These are phyloP conservation scores for Apophysomyces trapeziformis DNA, from an alignment of 371 early-diverging fungal genomes.

Conservation along the genomic window DNA sequence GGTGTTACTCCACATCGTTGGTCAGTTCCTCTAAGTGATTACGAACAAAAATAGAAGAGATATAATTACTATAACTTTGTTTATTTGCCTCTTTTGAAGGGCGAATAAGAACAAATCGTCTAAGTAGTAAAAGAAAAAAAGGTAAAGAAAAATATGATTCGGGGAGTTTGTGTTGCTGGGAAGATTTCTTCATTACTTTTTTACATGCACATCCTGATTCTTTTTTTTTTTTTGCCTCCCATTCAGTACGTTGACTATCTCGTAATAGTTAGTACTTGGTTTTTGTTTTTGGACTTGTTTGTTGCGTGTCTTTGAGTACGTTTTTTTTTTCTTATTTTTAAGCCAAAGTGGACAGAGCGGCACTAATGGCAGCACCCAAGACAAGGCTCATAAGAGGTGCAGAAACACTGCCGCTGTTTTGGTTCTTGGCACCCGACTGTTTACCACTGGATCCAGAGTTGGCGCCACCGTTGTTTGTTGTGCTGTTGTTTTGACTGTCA, in stretches of 20 bases:
- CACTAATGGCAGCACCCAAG: slow-evolving; percentile 6
- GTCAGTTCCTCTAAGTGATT: background rate
- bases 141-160: background rate
- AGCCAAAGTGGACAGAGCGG: slow-evolving; percentile 4
- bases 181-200: no score
- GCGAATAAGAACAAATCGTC: no score
- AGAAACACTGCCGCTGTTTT: slow-evolving; percentile 6
- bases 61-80: background rate
- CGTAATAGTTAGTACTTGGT: no score
- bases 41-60: background rate
- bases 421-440: slow-evolving; percentile 1
- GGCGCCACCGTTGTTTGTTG: slow-evolving; percentile 13
- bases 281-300: no score
- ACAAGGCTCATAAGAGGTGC: slow-evolving; percentile 14
- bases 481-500: slow-evolving; percentile 22
- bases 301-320: background rate
- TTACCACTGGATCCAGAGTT: slow-evolving; percentile 6
- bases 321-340: background rate
- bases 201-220: no score
- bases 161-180: no score
- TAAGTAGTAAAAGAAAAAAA: no score
- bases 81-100: background rate
- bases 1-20: slow-evolving; percentile 70
- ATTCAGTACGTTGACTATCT: background rate
- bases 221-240: background rate